A percentile compares a stretch with the other conserved stretches of the same genome.
Conservation (phyloP, 176 grass and related monocot genomes). For the Cenchrus purpureus region DNA sequence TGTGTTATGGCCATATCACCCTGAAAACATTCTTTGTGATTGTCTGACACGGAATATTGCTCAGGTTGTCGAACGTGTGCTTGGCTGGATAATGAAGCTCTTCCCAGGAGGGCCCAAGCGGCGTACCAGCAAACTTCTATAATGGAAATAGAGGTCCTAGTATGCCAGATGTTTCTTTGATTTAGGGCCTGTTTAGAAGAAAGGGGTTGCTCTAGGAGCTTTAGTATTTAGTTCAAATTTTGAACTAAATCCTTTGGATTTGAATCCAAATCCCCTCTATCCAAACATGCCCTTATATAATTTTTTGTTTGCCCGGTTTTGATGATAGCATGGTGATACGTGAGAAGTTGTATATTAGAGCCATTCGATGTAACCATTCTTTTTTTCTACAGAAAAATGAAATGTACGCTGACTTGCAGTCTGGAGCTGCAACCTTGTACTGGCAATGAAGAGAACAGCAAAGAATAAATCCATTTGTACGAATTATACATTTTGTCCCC, state of each 20-base stretch:
- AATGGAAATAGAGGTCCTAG: slow-evolving; percentile 48
- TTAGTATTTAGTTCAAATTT: slow-evolving; percentile 22
- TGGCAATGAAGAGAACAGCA: slow-evolving; percentile 48
- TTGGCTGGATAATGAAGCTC: slow-evolving; percentile 99
- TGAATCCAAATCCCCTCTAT: neutral
- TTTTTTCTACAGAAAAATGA: slow-evolving; percentile 56
- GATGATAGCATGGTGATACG: slow-evolving; percentile 52
- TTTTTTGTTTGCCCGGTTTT: slow-evolving; percentile 49
- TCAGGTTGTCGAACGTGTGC: slow-evolving; percentile 91
- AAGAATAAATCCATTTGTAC: slow-evolving; percentile 19
- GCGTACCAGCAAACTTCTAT: slow-evolving; percentile 95
- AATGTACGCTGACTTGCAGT: slow-evolving; percentile 43
- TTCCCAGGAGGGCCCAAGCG: slow-evolving; percentile 95
- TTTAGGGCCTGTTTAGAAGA: slow-evolving; percentile 29
- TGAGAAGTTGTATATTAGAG: slow-evolving; percentile 64
- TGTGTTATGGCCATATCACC: neutral
- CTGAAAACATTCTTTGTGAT: neutral
- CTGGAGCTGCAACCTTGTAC: slow-evolving; percentile 38
- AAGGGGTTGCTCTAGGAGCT: slow-evolving; percentile 20
- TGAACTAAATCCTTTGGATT: neutral
- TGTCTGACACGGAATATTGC: slow-evolving; percentile 28
- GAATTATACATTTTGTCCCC: neutral
- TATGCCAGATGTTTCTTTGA: slow-evolving; percentile 48
- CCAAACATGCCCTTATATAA: slow-evolving; percentile 22
- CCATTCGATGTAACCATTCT: slow-evolving; percentile 62